Evolutionary conservation across 345 rosid species (phyloP).

Genomic region (Eutrema heterophyllum): DNA sequence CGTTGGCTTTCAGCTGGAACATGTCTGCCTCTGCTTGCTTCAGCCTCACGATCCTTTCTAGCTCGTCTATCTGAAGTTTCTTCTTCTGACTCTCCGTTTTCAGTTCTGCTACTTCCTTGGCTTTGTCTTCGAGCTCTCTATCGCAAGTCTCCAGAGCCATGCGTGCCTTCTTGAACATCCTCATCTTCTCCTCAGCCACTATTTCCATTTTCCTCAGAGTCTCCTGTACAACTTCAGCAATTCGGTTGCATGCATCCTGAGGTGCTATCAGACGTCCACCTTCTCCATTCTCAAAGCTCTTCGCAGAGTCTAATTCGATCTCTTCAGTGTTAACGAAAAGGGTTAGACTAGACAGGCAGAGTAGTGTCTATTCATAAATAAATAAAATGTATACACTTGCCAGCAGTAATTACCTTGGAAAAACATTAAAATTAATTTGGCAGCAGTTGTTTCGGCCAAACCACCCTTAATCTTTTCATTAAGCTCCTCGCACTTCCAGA

Average conservation of each 20-base stretch:
- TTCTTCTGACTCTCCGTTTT: conserved; percentile 67
- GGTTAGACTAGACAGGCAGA: neutral
- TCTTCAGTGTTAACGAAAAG: conserved; percentile 35
- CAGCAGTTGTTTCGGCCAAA: conserved; percentile 57
- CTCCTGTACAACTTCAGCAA: conserved; percentile 90
- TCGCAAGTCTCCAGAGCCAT: conserved; percentile 72
- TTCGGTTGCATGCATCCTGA: conserved; percentile 86
- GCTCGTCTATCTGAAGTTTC: conserved; percentile 82
- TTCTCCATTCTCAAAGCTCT: conserved; percentile 73
- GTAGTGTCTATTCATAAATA: no score
- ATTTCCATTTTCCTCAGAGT: conserved; percentile 90
- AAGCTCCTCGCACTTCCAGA: conserved; percentile 86
- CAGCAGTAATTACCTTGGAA: conserved; percentile 60
- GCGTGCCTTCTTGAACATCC: conserved; percentile 84
- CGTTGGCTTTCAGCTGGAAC: conserved; percentile 94
- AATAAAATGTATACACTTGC: neutral
- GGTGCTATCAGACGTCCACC: conserved; percentile 75
- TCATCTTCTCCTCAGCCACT: conserved; percentile 94
- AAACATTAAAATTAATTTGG: conserved; percentile 64
- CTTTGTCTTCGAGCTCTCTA: conserved; percentile 85
- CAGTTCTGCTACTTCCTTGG: conserved; percentile 72
- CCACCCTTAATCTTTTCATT: conserved; percentile 81
- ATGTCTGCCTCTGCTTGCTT: conserved; percentile 96
- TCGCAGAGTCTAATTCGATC: conserved; percentile 69
- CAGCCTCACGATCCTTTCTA: conserved; percentile 85